These are phyloP conservation scores for Apium graveolens DNA, from an alignment of 129 eudicot genomes.

Conservation along the genomic window DNA sequence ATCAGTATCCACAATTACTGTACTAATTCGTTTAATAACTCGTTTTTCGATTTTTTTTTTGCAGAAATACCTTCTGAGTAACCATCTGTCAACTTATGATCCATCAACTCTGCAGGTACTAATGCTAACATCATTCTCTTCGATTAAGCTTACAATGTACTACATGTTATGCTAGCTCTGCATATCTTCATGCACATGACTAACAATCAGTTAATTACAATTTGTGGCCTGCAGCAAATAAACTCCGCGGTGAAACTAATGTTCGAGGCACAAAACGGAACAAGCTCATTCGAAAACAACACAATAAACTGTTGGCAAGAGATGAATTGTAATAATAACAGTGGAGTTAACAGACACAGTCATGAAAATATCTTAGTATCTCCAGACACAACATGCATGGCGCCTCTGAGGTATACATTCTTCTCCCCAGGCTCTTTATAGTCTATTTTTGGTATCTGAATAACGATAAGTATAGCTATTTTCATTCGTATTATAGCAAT, in stretches of 20 bases:
- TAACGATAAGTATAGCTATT: neutral
- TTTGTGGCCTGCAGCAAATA: slow-evolving; percentile 18
- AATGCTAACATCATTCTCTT: neutral
- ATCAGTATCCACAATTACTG: neutral
- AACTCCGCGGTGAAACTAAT: slow-evolving; percentile 26
- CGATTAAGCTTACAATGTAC: neutral
- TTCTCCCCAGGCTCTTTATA: neutral
- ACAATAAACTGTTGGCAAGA: slow-evolving; percentile 29
- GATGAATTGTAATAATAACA: slow-evolving; percentile 19
- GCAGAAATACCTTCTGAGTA: slow-evolving; percentile 51
- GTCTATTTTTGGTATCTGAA: neutral
- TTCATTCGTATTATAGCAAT: slow-evolving; percentile 19
- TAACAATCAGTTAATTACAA: neutral
- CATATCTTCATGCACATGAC: neutral
- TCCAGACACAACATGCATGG: slow-evolving; percentile 30
- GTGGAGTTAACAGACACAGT: slow-evolving; percentile 25
- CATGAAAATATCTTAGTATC: slow-evolving; percentile 34
- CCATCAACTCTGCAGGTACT: slow-evolving; percentile 57
- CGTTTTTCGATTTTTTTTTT: neutral
- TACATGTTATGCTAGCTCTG: neutral
- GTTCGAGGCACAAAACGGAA: slow-evolving; percentile 38
- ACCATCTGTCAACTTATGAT: slow-evolving; percentile 44
- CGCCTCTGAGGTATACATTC: slow-evolving; percentile 32
- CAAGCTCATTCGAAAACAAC: slow-evolving; percentile 35
- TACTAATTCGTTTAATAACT: neutral